Conservation (phyloP, 2,329 filamentous ascomycete species). For the Sclerotinia spermophila region DNA sequence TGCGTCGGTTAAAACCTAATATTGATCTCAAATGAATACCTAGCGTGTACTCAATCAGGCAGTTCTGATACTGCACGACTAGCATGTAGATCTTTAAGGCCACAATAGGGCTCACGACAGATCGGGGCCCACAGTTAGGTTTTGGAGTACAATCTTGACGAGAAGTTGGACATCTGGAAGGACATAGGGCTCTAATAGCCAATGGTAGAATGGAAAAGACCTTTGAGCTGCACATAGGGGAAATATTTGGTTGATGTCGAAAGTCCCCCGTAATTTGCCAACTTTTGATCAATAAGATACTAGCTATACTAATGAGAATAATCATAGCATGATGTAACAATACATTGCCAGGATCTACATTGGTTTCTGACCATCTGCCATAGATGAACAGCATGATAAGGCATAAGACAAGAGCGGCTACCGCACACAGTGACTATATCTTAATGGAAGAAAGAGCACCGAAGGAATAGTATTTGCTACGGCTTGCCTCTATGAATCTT, state of each 20-base stretch:
- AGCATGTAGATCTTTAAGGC: not conserved
- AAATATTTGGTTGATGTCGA: not conserved
- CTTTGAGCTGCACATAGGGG: too few relatives aligned
- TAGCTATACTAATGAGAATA: too few relatives aligned
- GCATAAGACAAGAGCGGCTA: not conserved
- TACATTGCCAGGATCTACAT: not conserved
- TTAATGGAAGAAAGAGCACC: not conserved
- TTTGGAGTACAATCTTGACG: not conserved
- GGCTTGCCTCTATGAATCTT: not conserved
- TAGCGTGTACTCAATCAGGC: not conserved
- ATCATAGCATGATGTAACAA: not conserved
- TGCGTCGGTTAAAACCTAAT: not conserved
- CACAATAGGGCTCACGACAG: not conserved
- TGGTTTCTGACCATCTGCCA: not conserved
- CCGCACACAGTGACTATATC: not conserved
- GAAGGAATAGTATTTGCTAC: not conserved
- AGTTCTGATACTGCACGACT: not conserved
- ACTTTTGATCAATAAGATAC: not conserved
- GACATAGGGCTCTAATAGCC: not conserved
- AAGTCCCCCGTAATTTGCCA: too few relatives aligned
- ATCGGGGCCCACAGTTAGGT: not conserved
- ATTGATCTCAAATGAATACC: not conserved
- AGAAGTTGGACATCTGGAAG: not conserved
- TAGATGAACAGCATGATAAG: not conserved
- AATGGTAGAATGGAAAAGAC: not conserved